Conservation (phyloP, 768 basidiomycete species). For the Boletus huronensis region DNA sequence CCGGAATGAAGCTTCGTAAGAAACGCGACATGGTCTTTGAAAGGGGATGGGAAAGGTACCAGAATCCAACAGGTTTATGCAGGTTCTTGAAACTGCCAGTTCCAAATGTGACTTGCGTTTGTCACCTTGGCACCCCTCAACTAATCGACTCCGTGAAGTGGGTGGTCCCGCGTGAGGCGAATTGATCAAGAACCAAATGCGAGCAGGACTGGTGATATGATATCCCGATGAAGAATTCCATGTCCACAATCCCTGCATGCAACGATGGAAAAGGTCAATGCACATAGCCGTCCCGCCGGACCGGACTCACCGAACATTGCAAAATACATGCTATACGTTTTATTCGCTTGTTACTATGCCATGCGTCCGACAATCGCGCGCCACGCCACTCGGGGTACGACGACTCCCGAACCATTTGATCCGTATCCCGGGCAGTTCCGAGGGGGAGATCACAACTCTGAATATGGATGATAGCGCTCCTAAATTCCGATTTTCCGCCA, state of each 20-base stretch:
- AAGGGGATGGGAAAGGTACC: not conserved
- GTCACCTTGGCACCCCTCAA: not conserved
- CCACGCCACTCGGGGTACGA: not conserved
- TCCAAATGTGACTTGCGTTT: not conserved
- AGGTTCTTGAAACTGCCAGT: not conserved
- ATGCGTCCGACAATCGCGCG: not conserved
- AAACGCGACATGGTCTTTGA: slow-evolving; percentile 30
- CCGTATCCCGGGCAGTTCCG: slow-evolving; percentile 2
- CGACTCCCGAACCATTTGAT: not conserved
- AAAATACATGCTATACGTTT: not conserved
- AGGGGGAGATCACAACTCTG: not conserved
- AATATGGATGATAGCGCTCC: not conserved
- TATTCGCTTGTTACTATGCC: not conserved
- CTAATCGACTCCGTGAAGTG: not conserved
- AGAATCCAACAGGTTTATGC: slow-evolving; percentile 10
- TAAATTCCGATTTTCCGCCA: too few species aligned
- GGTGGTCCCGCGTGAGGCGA: not conserved
- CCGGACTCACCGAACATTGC: slow-evolving; percentile 8
- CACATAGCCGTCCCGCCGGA: too few species aligned
- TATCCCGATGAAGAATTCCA: not conserved
- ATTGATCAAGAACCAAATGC: not conserved
- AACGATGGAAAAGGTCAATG: not conserved
- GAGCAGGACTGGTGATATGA: not conserved
- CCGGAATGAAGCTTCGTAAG: slow-evolving; percentile 46
- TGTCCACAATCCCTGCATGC: not conserved